A percentile compares a stretch with the other conserved stretches of the same genome.
These are phyloP conservation scores for Senna siamea DNA, from an alignment of 306 rosid species.

Conservation along the genomic window DNA sequence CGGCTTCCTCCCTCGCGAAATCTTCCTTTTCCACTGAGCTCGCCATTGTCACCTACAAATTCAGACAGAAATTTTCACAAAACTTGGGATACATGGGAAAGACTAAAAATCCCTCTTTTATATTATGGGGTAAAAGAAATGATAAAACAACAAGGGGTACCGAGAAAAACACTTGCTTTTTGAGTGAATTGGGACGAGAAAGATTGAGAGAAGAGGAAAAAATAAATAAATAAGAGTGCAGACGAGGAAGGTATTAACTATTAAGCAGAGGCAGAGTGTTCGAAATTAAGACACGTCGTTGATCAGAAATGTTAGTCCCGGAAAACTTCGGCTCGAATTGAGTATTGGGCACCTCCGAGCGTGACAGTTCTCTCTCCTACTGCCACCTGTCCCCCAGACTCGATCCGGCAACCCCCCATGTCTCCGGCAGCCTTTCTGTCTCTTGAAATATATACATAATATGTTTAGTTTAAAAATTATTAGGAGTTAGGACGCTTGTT, in stretches of 20 bases:
- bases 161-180: conserved; percentile 29
- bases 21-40: conserved; percentile 70
- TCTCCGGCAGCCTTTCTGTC: too few species aligned
- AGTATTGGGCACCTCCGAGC: conserved; percentile 29
- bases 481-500: too few species aligned
- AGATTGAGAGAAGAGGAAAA: neutral
- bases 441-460: too few species aligned
- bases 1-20: conserved; percentile 59
- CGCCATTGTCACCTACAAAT: conserved; percentile 80
- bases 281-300: conserved; percentile 40
- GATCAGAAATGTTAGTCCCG: conserved; percentile 21
- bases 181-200: conserved; percentile 33
- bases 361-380: conserved; percentile 35
- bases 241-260: too few species aligned
- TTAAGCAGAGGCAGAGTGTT: neutral
- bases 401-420: too few species aligned
- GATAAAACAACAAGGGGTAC: neutral
- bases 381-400: conserved; percentile 37
- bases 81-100: neutral
- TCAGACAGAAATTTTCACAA: conserved; percentile 32
- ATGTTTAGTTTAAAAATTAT: too few species aligned
- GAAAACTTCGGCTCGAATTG: neutral
- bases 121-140: neutral
- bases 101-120: neutral
- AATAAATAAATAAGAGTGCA: neutral